Conservation (phyloP, 768 basidiomycete species). For the Lenzites betulinus region DNA sequence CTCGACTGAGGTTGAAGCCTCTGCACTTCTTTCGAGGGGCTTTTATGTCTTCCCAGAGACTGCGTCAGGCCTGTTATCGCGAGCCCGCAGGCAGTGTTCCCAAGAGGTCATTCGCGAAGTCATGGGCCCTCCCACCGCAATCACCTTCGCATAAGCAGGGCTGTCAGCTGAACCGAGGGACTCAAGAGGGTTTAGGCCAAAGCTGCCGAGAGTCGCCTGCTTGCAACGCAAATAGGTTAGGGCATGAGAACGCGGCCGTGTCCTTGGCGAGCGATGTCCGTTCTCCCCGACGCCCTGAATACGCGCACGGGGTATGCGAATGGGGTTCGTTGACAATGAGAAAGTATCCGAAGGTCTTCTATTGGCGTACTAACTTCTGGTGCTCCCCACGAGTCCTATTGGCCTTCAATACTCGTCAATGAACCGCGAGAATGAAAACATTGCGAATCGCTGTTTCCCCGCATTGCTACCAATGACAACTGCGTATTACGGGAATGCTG, state of each 20-base stretch:
- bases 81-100: conserved; percentile 12
- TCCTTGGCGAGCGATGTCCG: conserved; percentile 7
- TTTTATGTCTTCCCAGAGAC: conserved; percentile 16
- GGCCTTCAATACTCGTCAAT: not conserved
- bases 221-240: conserved; percentile 15
- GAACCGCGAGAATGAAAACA: not conserved
- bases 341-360: conserved; percentile 1
- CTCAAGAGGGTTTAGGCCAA: conserved; percentile 22
- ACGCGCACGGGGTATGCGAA: not conserved
- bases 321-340: conserved; percentile 10
- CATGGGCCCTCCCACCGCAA: conserved; percentile 22
- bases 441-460: not conserved
- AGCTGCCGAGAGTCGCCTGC: conserved; percentile 2
- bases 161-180: conserved; percentile 23
- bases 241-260: conserved; percentile 11
- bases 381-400: conserved; percentile 12
- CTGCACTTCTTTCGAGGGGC: conserved; percentile 18
- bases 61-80: conserved; percentile 9
- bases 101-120: conserved; percentile 23
- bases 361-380: conserved; percentile 11
- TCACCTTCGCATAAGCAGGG: conserved; percentile 17
- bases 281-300: conserved; percentile 1
- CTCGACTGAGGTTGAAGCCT: conserved; percentile 18
- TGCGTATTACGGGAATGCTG: not conserved
- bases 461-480: not conserved